These are phyloP conservation scores for Monilinia polystroma DNA, from an alignment of 2,329 filamentous ascomycete genomes.

Conservation along the genomic window DNA sequence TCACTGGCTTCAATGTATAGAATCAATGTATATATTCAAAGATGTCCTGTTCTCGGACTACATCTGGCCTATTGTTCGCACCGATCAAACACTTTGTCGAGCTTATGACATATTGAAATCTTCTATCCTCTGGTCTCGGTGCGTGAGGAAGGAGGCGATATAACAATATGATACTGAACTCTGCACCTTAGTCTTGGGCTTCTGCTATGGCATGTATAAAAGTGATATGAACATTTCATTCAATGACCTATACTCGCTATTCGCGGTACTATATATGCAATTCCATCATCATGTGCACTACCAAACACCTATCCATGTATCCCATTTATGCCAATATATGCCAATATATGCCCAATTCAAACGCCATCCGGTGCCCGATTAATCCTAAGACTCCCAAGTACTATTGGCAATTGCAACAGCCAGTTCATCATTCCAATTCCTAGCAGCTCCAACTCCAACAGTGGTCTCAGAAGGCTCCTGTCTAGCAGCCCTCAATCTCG, in stretches of 20 bases:
- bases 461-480: neutral
- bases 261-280: constrained; percentile 1
- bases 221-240: neutral
- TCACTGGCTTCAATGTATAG: neutral
- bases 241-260: neutral
- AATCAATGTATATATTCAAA: neutral
- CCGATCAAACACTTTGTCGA: neutral
- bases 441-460: neutral
- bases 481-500: neutral
- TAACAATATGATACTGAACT: neutral
- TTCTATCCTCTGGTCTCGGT: neutral
- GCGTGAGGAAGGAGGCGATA: neutral
- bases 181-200: neutral
- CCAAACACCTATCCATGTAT: neutral
- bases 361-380: neutral
- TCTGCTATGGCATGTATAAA: neutral
- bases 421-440: constrained; percentile 1
- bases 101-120: neutral
- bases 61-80: neutral
- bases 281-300: neutral
- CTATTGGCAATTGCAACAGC: constrained; percentile 14
- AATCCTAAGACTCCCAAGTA: constrained; percentile 19
- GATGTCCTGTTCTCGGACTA: neutral
- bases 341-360: neutral
- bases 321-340: too few relatives aligned